Percentiles rank a stretch among this genome's conserved stretches.
These are phyloP conservation scores for Allium cepa DNA, from an alignment of 106 monocot genomes.

Conservation along the genomic window DNA sequence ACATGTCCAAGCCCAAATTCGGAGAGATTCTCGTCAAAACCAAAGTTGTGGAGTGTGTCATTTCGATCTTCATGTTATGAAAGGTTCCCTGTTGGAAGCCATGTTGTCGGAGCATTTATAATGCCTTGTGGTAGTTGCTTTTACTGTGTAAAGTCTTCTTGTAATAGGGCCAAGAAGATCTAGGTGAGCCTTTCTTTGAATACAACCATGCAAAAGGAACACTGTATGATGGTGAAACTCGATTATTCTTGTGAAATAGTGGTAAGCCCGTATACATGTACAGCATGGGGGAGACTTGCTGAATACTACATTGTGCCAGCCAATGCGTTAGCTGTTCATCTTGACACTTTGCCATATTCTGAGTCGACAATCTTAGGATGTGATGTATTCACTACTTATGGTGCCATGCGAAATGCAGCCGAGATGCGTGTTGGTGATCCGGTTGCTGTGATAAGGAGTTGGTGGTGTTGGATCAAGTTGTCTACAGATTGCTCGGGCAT, in stretches of 20 bases:
- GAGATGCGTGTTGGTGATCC: conserved; percentile 91
- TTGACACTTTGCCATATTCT: conserved; percentile 72
- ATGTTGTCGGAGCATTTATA: conserved; percentile 93
- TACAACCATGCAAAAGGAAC: conserved; percentile 96
- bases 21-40: conserved; percentile 95
- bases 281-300: conserved; percentile 97
- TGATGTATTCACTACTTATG: conserved; percentile 97
- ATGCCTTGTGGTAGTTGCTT: conserved; percentile 98
- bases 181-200: conserved; percentile 85
- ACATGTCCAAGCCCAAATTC: conserved; percentile 84
- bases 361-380: conserved; percentile 94
- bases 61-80: conserved; percentile 95
- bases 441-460: conserved; percentile 89
- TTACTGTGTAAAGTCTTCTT: conserved; percentile 56
- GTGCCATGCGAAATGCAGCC: conserved; percentile 91
- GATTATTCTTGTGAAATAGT: conserved; percentile 76
- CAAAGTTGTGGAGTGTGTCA: conserved; percentile 96
- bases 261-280: conserved; percentile 99
- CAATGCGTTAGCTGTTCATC: conserved; percentile 77
- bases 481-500: too few relatives aligned
- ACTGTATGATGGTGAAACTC: conserved; percentile 95
- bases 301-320: conserved; percentile 95
- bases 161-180: conserved; percentile 88
- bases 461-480: conserved; percentile 98
- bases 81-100: conserved; percentile 94